Evolutionary conservation across 495 filamentous ascomycete genomes (phyloP), one percentile per base, ranked within the genome.

Genomic region (Aspergillus ostianus): DNA sequence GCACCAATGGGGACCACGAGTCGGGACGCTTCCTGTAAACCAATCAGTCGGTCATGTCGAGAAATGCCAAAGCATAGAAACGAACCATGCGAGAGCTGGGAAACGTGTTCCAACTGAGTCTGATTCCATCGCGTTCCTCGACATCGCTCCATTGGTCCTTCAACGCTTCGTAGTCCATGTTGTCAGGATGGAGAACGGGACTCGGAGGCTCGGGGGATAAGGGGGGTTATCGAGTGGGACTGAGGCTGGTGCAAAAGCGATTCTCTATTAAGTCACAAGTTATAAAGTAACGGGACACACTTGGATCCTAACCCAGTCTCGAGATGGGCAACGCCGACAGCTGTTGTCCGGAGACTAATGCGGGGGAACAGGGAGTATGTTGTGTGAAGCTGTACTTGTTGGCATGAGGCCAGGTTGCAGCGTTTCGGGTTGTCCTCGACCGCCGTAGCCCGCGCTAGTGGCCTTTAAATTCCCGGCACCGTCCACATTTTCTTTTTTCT

Each of bases 21-120:
- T 46, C 95, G 85, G 49, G 92, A 96, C 18, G 95, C 96, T 88
- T 99, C 95, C 91, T 96, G 59, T 62, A 59, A 60, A 65, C 48
- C 50, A 54, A 54, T 73, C 60, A 75, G 70, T 58, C 47, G 41
- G 9, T 52, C 55, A 36, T 23, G 30, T 21, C 50, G 26, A 53
- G 47, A 54, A 21, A 63, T 54, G 59, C 48, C 26, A 18, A 20
- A 0, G 32, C 44, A 10, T 19, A 52, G 46, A 36, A 56, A 79
- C 83, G 62, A 66, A 94, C 91, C 89, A 99, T 96, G 70, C 95
- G 93, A 72, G 93, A 90, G 81, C 93, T 97, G 58, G 95, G 95
- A 75, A 99, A 97, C 44, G 95, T 96, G 72, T 99, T 99, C 95
- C 95, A 99, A 76, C 94, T 97, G 57, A 99, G 85, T 67, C 95